A percentile compares a stretch with the other conserved stretches of the same genome.
phyloP scores from a whole-genome alignment of 495 filamentous ascomycete species.

The Penicillium pulvis region DNA sequence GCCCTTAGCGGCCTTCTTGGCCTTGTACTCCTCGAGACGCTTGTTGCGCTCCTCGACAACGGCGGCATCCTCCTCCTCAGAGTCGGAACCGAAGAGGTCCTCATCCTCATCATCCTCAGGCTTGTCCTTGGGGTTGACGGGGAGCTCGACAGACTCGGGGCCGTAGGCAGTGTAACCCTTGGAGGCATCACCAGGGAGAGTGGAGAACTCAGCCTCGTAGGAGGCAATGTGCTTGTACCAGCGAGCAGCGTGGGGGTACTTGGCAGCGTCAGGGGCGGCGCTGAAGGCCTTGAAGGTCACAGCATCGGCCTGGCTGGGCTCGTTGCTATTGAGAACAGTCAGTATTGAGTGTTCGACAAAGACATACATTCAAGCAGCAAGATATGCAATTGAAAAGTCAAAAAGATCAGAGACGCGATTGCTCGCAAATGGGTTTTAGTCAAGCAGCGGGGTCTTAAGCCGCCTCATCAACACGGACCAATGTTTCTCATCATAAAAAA shows the following conservation, averaged over 20 bases:
- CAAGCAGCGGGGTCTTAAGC: slow-evolving; percentile 93
- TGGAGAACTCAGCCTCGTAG: slow-evolving; percentile 87
- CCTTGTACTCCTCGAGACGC: slow-evolving; percentile 88
- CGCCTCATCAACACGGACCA: slow-evolving; percentile 99
- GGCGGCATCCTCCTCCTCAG: slow-evolving; percentile 88
- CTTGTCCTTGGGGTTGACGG: slow-evolving; percentile 85
- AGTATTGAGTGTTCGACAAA: slow-evolving; percentile 26
- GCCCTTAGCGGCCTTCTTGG: slow-evolving; percentile 90
- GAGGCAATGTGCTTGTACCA: slow-evolving; percentile 99
- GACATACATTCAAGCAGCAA: neutral
- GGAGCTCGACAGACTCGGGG: slow-evolving; percentile 73
- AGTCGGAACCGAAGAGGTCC: slow-evolving; percentile 87
- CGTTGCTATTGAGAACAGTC: slow-evolving; percentile 58
- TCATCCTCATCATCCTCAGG: slow-evolving; percentile 73
- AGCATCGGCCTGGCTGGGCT: slow-evolving; percentile 93
- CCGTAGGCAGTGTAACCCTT: slow-evolving; percentile 88
- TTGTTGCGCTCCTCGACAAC: slow-evolving; percentile 80
- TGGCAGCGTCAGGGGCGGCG: slow-evolving; percentile 70
- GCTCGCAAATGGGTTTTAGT: slow-evolving; percentile 76
- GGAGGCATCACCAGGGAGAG: slow-evolving; percentile 87
- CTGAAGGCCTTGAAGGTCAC: slow-evolving; percentile 88
- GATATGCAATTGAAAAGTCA: slow-evolving; percentile 7
- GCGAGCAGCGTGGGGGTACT: slow-evolving; percentile 91
- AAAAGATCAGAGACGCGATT: slow-evolving; percentile 78
- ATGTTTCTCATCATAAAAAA: slow-evolving; percentile 79